These are phyloP conservation scores for Dryas drummondii DNA, from an alignment of 306 rosid genomes.

Conservation along the genomic window DNA sequence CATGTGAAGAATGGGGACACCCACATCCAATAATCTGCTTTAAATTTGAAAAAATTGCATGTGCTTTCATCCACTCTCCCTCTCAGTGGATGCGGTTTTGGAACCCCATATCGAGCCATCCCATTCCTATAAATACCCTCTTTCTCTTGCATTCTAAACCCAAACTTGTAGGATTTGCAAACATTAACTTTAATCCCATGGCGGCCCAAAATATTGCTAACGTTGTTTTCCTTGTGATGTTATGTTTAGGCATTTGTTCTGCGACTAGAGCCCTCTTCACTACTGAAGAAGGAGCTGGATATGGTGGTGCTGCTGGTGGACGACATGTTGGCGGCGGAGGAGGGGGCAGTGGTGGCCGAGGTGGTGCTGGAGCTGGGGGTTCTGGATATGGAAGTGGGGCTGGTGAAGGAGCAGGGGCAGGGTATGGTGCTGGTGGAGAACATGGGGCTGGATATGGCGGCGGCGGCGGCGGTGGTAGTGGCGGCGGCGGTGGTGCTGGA, in stretches of 20 bases:
- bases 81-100: constrained; percentile 18
- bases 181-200: constrained; percentile 23
- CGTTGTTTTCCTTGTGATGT: constrained; percentile 29
- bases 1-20: background rate
- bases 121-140: constrained; percentile 33
- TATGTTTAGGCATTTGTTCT: constrained; percentile 42
- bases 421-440: constrained; percentile 25
- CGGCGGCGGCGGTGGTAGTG: constrained; percentile 27
- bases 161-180: constrained; percentile 8
- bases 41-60: constrained; percentile 23
- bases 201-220: constrained; percentile 25
- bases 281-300: constrained; percentile 2
- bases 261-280: constrained; percentile 51
- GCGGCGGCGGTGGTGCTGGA: constrained; percentile 15
- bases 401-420: constrained; percentile 27
- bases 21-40: background rate
- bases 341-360: constrained; percentile 15
- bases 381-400: constrained; percentile 31
- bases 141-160: constrained; percentile 16
- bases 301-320: constrained; percentile 5
- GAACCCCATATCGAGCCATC: constrained; percentile 3
- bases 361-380: constrained; percentile 29
- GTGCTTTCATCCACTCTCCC: constrained; percentile 22
- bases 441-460: constrained; percentile 29
- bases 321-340: constrained; percentile 16